These are phyloP conservation scores for Pseudofabraea citricarpa DNA, from an alignment of 2,329 filamentous ascomycete genomes.

Conservation along the genomic window DNA sequence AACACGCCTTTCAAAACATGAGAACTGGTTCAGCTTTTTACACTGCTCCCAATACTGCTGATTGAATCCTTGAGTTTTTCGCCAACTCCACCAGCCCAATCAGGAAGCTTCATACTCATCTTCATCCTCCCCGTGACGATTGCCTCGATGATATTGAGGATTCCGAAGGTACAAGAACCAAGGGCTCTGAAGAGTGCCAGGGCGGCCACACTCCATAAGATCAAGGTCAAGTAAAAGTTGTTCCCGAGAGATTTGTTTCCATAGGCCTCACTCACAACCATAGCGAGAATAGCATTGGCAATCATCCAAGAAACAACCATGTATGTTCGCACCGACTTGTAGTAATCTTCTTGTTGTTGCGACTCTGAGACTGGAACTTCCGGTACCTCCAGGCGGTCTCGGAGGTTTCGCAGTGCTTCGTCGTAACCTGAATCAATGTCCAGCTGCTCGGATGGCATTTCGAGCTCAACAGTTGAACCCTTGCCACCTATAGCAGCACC, in stretches of 20 bases:
- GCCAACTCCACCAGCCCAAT: slow-evolving; percentile 24
- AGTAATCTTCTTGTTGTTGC: slow-evolving; percentile 97
- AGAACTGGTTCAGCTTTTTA: no score
- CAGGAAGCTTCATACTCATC: slow-evolving; percentile 23
- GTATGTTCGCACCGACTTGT: slow-evolving; percentile 94
- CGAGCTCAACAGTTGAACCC: slow-evolving; percentile 77
- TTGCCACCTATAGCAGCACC: slow-evolving; percentile 76
- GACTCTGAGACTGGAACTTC: slow-evolving; percentile 57
- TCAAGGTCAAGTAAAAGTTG: slow-evolving; percentile 89
- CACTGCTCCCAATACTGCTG: slow-evolving; percentile 25
- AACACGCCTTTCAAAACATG: no score
- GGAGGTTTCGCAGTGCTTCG: slow-evolving; percentile 90
- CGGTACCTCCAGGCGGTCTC: slow-evolving; percentile 84
- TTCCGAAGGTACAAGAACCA: slow-evolving; percentile 73
- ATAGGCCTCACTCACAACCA: slow-evolving; percentile 88
- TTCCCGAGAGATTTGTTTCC: slow-evolving; percentile 63
- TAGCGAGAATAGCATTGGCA: slow-evolving; percentile 85
- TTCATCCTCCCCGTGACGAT: slow-evolving; percentile 77
- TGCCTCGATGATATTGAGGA: slow-evolving; percentile 80
- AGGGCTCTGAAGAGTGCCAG: slow-evolving; percentile 85
- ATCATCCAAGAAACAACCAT: slow-evolving; percentile 96
- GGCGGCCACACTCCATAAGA: slow-evolving; percentile 85
- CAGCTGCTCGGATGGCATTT: slow-evolving; percentile 96
- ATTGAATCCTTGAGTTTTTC: slow-evolving; percentile 22
- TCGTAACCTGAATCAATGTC: slow-evolving; percentile 98